These are phyloP conservation scores for Fusarium transvaalense DNA, from an alignment of 2,329 filamentous ascomycete genomes.

Conservation along the genomic window DNA sequence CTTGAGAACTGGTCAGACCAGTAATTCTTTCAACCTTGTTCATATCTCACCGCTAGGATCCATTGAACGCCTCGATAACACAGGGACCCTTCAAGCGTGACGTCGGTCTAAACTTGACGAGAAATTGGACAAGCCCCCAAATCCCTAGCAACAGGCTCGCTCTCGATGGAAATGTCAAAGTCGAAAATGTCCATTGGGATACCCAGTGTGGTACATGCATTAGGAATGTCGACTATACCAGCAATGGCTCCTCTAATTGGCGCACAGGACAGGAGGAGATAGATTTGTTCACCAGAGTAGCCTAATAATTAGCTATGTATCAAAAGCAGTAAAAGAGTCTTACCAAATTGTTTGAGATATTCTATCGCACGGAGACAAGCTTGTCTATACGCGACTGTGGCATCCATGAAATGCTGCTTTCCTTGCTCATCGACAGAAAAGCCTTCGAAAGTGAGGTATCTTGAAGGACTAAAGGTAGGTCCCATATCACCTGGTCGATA, in stretches of 20 bases:
- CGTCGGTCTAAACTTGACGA: background rate
- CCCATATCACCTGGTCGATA: slow-evolving; percentile 78
- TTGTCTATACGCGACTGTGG: slow-evolving; percentile 87
- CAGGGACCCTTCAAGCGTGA: no score
- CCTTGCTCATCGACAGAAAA: slow-evolving; percentile 91
- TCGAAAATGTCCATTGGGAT: slow-evolving; percentile 95
- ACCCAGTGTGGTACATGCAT: slow-evolving; percentile 89
- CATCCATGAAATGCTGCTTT: slow-evolving; percentile 90
- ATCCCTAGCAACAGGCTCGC: slow-evolving; percentile 55
- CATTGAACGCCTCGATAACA: no score
- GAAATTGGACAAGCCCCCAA: slow-evolving; percentile 48
- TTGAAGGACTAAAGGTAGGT: slow-evolving; percentile 27
- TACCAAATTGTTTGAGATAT: slow-evolving; percentile 54
- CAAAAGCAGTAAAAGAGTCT: background rate
- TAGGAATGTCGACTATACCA: slow-evolving; percentile 90
- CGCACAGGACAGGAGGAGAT: slow-evolving; percentile 85
- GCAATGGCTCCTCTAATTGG: slow-evolving; percentile 90
- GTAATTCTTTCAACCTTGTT: no score
- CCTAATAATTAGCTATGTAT: slow-evolving; percentile 17
- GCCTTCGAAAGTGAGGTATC: slow-evolving; percentile 66
- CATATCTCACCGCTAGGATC: no score
- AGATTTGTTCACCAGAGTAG: slow-evolving; percentile 81
- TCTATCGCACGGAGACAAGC: slow-evolving; percentile 71
- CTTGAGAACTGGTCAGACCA: no score
- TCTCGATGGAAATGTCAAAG: slow-evolving; percentile 84